Base-by-base conservation (phyloP, 202 grass and related monocot genomes). In the Digitaria exilis region DNA sequence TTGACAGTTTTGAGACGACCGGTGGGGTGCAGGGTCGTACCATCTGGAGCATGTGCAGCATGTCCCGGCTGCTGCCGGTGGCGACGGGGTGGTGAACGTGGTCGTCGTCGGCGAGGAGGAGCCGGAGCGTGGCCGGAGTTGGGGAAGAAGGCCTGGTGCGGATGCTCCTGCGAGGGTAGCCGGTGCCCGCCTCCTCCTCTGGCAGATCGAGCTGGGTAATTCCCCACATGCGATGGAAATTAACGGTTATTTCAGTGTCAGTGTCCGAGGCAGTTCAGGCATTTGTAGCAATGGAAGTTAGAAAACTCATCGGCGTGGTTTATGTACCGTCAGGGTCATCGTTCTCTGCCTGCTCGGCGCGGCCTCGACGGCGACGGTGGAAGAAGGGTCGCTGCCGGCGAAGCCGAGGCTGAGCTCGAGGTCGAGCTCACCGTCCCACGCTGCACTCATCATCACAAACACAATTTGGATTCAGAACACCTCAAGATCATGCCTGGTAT, bases 391-490 rank as follows among this genome's bases (percentile, higher is more conserved):
- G n/a, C 80, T 21, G 18, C 83, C 55, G 1, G 89, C 81, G 89
- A 57, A 85, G 30, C 89, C 84, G n/a, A 91, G 84, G 76, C 81
- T 87, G 73, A 94, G 84, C 78, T 89, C 84, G 0, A 94, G 92
- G 37, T 91, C 83, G 42, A 84, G 87, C 69, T 89, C 87, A 8
- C 71, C 14, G 18, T 52, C 59, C 62, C 58, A 74, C 46, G 84
- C 92, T 94, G 50, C 71, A 66, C 25, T 26, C 15, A 7, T n/a
- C 54, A 71, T n/a, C 34, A 39, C n/a, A 42, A 21, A 69, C 12
- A 65, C 22, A 4, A 16, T 6, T 42, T 37, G 15, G 7, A 21
- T 16, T 77, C 59, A 78, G 82, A 72, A 46, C 72, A 19, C 9
- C 9, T 46, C 2, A 32, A 30, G 29, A 44, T 22, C 2, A 44